Conservation (phyloP, 2,329 filamentous ascomycete genomes). For the Claviceps pusilla region DNA sequence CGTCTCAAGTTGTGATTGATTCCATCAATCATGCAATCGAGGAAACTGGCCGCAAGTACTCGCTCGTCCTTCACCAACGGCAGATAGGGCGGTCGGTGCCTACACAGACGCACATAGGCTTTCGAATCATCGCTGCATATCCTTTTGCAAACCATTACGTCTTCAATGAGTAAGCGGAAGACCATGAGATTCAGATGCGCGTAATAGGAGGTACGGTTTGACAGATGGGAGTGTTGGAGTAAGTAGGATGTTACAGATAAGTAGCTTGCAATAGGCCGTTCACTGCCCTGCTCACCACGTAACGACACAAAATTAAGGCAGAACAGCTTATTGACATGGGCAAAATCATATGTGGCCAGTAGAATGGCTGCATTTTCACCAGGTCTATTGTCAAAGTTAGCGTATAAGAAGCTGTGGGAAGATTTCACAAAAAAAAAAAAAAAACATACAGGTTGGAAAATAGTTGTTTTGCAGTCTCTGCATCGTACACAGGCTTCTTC, state of each 20-base stretch:
- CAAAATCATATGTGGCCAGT: conserved; percentile 82
- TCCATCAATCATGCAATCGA: conserved; percentile 80
- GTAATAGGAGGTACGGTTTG: conserved; percentile 62
- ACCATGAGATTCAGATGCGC: conserved; percentile 74
- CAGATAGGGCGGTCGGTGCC: conserved; percentile 75
- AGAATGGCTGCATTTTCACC: conserved; percentile 64
- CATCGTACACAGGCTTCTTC: conserved; percentile 45
- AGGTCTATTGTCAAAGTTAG: conserved; percentile 39
- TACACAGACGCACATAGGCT: conserved; percentile 63
- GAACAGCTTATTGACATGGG: conserved; percentile 88
- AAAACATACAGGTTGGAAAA: conserved; percentile 60
- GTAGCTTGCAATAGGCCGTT: conserved; percentile 66
- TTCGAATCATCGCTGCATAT: conserved; percentile 70
- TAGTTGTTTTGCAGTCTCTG: conserved; percentile 67
- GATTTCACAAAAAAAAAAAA: conserved; percentile 17
- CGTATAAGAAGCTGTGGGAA: background rate
- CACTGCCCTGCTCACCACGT: conserved; percentile 45
- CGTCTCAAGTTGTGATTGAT: conserved; percentile 88
- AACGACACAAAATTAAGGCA: conserved; percentile 66
- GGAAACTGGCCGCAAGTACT: conserved; percentile 56
- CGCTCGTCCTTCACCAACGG: conserved; percentile 60
- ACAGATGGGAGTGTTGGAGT: conserved; percentile 82
- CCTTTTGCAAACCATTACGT: conserved; percentile 64
- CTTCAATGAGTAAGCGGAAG: conserved; percentile 74
- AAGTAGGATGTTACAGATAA: conserved; percentile 85